phyloP scores from a whole-genome alignment of 371 early-diverging fungal genomes.

The Synchytrium microbalum region DNA sequence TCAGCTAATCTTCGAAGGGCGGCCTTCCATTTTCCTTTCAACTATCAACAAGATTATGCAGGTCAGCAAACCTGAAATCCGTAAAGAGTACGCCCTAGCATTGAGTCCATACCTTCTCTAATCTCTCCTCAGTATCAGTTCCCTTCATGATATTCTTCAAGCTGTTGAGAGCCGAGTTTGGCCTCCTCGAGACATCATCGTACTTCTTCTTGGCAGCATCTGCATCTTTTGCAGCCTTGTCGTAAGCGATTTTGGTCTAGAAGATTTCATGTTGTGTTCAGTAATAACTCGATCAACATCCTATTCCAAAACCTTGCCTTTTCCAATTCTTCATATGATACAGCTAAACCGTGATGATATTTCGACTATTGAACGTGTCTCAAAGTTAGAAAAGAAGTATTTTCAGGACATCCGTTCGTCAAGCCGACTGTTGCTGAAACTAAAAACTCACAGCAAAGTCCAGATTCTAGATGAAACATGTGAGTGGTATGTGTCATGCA shows the following conservation, averaged over 20 bases:
- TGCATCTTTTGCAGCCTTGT: constrained; percentile 32
- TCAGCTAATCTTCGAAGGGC: constrained; percentile 19
- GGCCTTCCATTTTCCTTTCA: constrained; percentile 28
- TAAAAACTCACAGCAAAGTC: constrained; percentile 7
- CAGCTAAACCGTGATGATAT: constrained; percentile 32
- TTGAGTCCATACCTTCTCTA: constrained; percentile 24
- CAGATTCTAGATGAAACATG: constrained; percentile 23
- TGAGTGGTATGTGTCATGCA: background rate
- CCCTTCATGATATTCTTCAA: constrained; percentile 33
- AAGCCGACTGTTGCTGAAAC: background rate
- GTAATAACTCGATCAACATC: background rate
- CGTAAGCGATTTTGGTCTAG: constrained; percentile 28
- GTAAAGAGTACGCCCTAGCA: background rate
- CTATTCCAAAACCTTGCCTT: constrained; percentile 10
- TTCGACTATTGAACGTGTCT: constrained; percentile 12
- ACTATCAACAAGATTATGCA: constrained; percentile 4
- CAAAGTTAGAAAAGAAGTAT: background rate
- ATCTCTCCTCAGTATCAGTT: constrained; percentile 29
- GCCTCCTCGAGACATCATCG: constrained; percentile 31
- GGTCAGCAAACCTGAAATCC: background rate
- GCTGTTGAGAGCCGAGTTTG: constrained; percentile 32
- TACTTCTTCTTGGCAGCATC: constrained; percentile 28
- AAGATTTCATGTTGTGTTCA: background rate
- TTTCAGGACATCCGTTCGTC: background rate
- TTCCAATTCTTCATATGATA: constrained; percentile 34